Evolutionary conservation across 169 alveolate species (phyloP).

Genomic region (Eimeria maxima): DNA sequence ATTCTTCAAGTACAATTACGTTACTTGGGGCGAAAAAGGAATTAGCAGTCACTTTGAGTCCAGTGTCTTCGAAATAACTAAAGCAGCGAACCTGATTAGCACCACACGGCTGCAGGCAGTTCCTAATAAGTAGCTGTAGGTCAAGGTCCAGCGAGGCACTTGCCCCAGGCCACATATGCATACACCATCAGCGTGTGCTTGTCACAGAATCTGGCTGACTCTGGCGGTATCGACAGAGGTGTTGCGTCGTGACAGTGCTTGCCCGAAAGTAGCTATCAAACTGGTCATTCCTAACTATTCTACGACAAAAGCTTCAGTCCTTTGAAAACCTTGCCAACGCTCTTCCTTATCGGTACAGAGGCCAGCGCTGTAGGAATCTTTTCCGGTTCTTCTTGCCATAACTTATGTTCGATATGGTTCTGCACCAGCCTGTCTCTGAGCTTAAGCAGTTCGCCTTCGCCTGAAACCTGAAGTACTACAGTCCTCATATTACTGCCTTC

Average conservation of each 20-base stretch:
- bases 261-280: neutral
- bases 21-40: neutral
- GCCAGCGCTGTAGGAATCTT: slow-evolving; percentile 88
- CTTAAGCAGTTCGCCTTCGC: slow-evolving; percentile 72
- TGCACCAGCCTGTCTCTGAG: slow-evolving; percentile 76
- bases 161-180: neutral
- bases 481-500: slow-evolving; percentile 85
- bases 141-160: neutral
- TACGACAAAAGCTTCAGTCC: slow-evolving; percentile 70
- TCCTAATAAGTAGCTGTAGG: neutral
- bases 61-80: neutral
- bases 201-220: neutral
- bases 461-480: slow-evolving; percentile 84
- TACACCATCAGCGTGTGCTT: neutral
- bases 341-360: slow-evolving; percentile 79
- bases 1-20: neutral
- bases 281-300: neutral
- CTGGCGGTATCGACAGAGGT: neutral
- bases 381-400: slow-evolving; percentile 89
- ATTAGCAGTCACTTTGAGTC: neutral
- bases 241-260: neutral
- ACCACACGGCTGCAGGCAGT: neutral
- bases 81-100: neutral
- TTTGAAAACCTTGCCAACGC: slow-evolving; percentile 52
- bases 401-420: slow-evolving; percentile 82